Base-by-base conservation (phyloP, 2,329 filamentous ascomycete genomes). In the Aspergillus ochraceoroseus region DNA sequence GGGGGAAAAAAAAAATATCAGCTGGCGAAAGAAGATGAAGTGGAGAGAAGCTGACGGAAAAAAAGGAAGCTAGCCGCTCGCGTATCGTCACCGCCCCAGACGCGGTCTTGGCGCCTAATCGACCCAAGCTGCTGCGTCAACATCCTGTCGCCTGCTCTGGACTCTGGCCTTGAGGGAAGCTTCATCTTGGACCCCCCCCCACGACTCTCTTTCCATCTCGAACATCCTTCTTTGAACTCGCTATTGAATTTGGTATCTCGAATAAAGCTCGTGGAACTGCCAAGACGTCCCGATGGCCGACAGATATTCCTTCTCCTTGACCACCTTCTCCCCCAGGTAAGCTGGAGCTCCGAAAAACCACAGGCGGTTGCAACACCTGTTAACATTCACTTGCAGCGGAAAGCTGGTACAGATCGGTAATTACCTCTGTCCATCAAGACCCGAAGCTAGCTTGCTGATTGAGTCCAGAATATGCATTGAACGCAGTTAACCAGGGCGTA, bases 331-430 rank as follows among this genome's bases (percentile, higher is more conserved):
- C 63, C 92, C 92, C 68, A 98, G 90, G 92, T 63, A 62, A 51
- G 55, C 45, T n/a, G 70, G 80, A 63, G 52, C 54, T 56, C 47
- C 51, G 41, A 47, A 22, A 42, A 41, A 31, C 28, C 38, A 43
- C 11, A 22, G 11, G 22, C 18, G 13, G 22, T 20, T 26, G 11
- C 9, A 12, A 23, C 30, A 37, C 30, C 37, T 43, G 66, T 73
- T 78, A 68, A 80, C 65, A 55, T 44, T 48, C 33, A 44, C 41
- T 44, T 47, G 57, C 57, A 96, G 92, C 70, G 92, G 92, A 67
- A 98, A 98, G 77, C 84, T 98, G 74, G 90, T 96, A 54, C 92
- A 98, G 74, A 96, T 98, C 72, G 90, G 90, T 87, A 75, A 47
- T 50, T n/a, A 14, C 25, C 7, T 19, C 8, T 22, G 46, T 30